Percentiles rank a stretch among this genome's conserved stretches.
phyloP scores from a whole-genome alignment of 495 filamentous ascomycete species.

The Trichoderma parareesei region DNA sequence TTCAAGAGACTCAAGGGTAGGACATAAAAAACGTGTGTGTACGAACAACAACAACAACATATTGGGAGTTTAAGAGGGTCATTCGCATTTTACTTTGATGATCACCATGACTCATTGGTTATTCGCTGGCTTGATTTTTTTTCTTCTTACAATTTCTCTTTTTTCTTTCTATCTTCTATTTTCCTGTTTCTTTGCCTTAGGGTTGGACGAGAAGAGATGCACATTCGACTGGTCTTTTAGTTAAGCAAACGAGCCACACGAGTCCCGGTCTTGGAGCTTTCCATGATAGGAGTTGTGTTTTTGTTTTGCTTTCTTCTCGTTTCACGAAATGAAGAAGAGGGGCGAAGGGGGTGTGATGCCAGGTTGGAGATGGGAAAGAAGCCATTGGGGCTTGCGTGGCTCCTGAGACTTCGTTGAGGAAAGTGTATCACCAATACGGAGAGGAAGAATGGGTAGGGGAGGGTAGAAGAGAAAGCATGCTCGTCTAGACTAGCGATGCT shows the following conservation, averaged over 20 bases:
- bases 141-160: background rate
- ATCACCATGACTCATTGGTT: slow-evolving; percentile 13
- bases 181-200: background rate
- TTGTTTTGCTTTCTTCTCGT: too few relatives aligned
- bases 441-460: background rate
- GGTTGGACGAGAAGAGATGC: background rate
- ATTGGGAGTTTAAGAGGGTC: slow-evolving; percentile 10
- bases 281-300: background rate
- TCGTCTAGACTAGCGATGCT: slow-evolving; percentile 8
- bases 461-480: background rate
- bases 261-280: background rate
- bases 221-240: background rate
- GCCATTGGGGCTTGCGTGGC: background rate
- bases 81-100: slow-evolving; percentile 8
- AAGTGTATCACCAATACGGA: background rate
- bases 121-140: slow-evolving; percentile 5
- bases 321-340: background rate
- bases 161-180: background rate
- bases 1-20: background rate
- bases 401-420: background rate
- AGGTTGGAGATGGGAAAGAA: background rate
- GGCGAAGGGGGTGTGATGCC: background rate
- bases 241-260: background rate
- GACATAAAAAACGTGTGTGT: background rate
- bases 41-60: slow-evolving; percentile 7